Base-by-base conservation (phyloP, 2,329 filamentous ascomycete species). In the Polytolypa hystricis region DNA sequence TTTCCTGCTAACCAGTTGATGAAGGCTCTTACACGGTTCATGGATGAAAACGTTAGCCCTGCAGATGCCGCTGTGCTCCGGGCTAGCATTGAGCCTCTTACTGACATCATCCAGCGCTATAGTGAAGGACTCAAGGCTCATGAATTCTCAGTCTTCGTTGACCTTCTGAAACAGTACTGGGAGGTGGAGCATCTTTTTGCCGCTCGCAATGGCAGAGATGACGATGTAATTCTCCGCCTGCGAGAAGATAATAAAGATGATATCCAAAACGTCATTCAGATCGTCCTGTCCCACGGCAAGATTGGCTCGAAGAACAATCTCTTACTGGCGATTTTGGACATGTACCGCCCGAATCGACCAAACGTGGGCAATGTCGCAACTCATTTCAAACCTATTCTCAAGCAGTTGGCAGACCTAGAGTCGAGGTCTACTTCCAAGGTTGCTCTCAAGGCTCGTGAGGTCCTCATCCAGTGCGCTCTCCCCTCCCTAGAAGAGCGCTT, bases 201-300 rank as follows among this genome's bases (percentile, higher is more conserved):
- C 25, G 81, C 81, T 32, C 80, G 84, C 46, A 82, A 82, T 46
- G 74, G 74, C 45, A 84, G 93, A 48, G 87, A 96, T 47, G 91
- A 98, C 57, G 86, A 93, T 52, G 86, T 94, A 44, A 80, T 98
- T 42, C 74, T 98, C 36, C 84, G 81, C 60, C 82, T 98, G 11
- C 82, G 91, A 69, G 91, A 98, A 48, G 83, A 93, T 66, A 81
- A 98, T 71, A 95, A 89, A 69, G 91, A 96, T 21, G 84, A 93
- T 55, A 81, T 93, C 46, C 59, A 70, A 50, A 81, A 80, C 56
- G 84, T 96, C 42, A 80, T 95, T 12, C 79, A 91, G 54, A 87
- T 75, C 14, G 89, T 94, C 4, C 74, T 98, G 17, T 96, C 91
- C 0, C 91, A 98, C 69, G 91, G 86, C 61, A 81, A 84, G 44